Evolutionary conservation across 805 yeast species (phyloP), one percentile per base, ranked within the genome.

Genomic region (Peterozyma xylosa): DNA sequence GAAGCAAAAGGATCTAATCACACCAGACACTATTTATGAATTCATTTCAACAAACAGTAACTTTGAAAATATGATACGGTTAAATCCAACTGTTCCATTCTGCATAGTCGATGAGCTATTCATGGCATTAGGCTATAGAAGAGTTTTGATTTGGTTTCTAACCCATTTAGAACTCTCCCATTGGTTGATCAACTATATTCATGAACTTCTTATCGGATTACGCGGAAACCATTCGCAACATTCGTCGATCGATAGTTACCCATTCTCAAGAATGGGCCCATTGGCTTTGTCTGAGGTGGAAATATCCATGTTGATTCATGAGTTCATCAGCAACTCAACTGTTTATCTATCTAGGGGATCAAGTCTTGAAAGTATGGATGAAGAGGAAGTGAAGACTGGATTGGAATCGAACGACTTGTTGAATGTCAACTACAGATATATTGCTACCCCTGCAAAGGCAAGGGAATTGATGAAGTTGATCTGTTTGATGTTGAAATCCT

Each of bases 61-160:
- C 2, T 78, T 82, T 55, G 82, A 77, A 48, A 64, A 71, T 35
- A 63, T 80, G 45, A 53, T 82, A 15, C 67, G 67, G 18, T 61
- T 64, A 44, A 80, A 82, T 54, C 76, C 77, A 5, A 63, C 68
- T 10, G 61, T 79, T 3, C 73, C 80, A 0, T 73, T 77, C 55
- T 64, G 73, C 14, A 63, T 82, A 42, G 63, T 82, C 56, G 89
- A 82, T 58, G 91, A 85, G 59, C 63, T 85, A 68, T 63, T 84
- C 43, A 82, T 83, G 86, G 74, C 80, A 42, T 63, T 66, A 45
- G 88, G 88, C 0, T 73, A 70, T 50, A 69, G 90, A 51, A 60
- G 87, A 30, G 75, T 75, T 0, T 55, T 82, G 11, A 78, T 84
- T 37, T 81, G 87, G 86, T 78, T 74, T 48, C 58, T 84, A 16